A percentile compares a stretch with the other conserved stretches of the same genome.
These are phyloP conservation scores for Calamus simplicifolius DNA, from an alignment of 176 grass and related monocot genomes.

Conservation along the genomic window DNA sequence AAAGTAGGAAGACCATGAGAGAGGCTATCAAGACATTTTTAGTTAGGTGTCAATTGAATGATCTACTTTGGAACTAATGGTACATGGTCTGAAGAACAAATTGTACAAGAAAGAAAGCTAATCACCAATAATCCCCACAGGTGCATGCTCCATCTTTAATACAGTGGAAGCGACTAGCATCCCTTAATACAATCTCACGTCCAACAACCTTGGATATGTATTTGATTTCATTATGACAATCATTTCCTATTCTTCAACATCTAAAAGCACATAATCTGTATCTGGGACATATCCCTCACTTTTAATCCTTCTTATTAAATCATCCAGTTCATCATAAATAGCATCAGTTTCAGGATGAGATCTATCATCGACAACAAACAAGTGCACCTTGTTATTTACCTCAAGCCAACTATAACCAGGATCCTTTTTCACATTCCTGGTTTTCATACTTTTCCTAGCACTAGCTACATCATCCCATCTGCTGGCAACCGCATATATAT, in stretches of 20 bases:
- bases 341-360: slow-evolving; percentile 15
- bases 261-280: slow-evolving; percentile 17
- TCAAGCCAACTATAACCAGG: slow-evolving; percentile 24
- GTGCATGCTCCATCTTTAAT: slow-evolving; percentile 15
- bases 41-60: no score
- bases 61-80: background rate
- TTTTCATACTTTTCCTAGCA: slow-evolving; percentile 23
- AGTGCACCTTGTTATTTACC: slow-evolving; percentile 14
- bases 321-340: slow-evolving; percentile 21
- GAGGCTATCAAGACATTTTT: no score
- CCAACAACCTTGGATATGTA: slow-evolving; percentile 10
- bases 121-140: slow-evolving; percentile 21
- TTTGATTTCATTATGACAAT: slow-evolving; percentile 30
- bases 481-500: slow-evolving; percentile 22
- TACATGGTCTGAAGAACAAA: no score
- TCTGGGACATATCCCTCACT: slow-evolving; percentile 20
- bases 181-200: slow-evolving; percentile 19
- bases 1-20: no score
- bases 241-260: slow-evolving; percentile 25
- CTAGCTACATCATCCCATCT: slow-evolving; percentile 11
- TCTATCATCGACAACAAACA: slow-evolving; percentile 15
- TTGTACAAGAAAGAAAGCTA: background rate
- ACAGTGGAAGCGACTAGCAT: slow-evolving; percentile 21
- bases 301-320: slow-evolving; percentile 22
- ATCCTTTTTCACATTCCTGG: slow-evolving; percentile 18